Evolutionary conservation across 768 basidiomycete species (phyloP), one percentile per base, ranked within the genome.

Genomic region (Leccinum truebloodii): DNA sequence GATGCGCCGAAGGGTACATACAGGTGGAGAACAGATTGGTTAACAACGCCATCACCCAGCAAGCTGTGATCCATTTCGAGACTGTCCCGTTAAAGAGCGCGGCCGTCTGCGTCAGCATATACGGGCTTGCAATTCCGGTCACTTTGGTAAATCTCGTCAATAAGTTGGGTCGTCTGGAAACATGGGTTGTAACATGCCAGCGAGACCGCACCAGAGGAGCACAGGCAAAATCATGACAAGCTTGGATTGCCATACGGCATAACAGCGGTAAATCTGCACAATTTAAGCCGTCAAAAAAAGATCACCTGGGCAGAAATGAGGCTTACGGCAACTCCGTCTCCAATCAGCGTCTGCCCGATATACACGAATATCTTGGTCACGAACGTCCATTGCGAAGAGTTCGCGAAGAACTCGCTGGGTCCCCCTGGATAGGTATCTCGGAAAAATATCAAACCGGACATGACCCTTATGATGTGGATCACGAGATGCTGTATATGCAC

Each of bases 81-180:
- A 57, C 30, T 24, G 14, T n/a, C 12, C 58, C 58, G 3, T 10
- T 9, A 18, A 57, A 59, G 41, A 59, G n/a, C 18, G 14, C 30
- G 18, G 14, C 18, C 1, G 28, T 50, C 6, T 28, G 39, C 6
- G 65, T 64, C 20, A 61, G 59, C 9, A 60, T 58, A 16, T 70
- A 59, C 53, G 61, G 24, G 48, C 63, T 34, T 58, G 37, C 34
- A 26, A 65, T 28, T 39, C 69, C 58, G 52, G 69, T 69, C 32
- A 41, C 64, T 62, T 54, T 10, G 8, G 39, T 37, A 28, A 32
- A 16, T 14, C 12, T 49, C 13, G 8, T 24, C 37, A 55, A 22
- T 52, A 10, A 30, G 9, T 16, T 30, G 1, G 8, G 10, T 2
- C 26, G 3, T 44, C 5, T 3, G 37, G 18, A 41, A 30, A 30